Evolutionary conservation across 2,329 filamentous ascomycete species (phyloP).

Genomic region (Diaporthe nobilis): DNA sequence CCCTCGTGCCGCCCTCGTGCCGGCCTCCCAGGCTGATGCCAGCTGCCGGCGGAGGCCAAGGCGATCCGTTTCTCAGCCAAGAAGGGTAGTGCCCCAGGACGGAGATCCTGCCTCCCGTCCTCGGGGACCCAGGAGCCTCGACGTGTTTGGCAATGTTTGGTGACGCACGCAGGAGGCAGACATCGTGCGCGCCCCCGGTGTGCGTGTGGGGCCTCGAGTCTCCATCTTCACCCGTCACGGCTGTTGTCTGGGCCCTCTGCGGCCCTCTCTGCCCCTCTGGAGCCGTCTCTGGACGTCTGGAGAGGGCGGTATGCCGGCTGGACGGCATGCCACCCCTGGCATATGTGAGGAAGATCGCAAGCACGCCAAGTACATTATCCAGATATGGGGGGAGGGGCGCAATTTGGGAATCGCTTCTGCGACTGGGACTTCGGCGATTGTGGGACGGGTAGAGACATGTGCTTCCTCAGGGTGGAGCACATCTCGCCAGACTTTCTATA

Average conservation of each 20-base stretch:
- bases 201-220: slow-evolving; percentile 21
- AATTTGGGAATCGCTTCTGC: slow-evolving; percentile 30
- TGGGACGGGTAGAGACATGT: slow-evolving; percentile 28
- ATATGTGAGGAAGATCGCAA: slow-evolving; percentile 29
- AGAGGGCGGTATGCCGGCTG: slow-evolving; percentile 29
- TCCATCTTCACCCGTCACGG: slow-evolving; percentile 29
- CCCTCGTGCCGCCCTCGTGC: not conserved
- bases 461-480: slow-evolving; percentile 15
- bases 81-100: slow-evolving; percentile 12
- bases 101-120: slow-evolving; percentile 20
- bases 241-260: slow-evolving; percentile 26
- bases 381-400: slow-evolving; percentile 14
- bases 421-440: slow-evolving; percentile 11
- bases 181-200: slow-evolving; percentile 7
- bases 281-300: not conserved
- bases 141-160: slow-evolving; percentile 23
- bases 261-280: not conserved
- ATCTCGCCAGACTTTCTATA: slow-evolving; percentile 27
- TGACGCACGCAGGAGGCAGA: slow-evolving; percentile 21
- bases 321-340: slow-evolving; percentile 31
- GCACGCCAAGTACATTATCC: slow-evolving; percentile 27
- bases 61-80: slow-evolving; percentile 35
- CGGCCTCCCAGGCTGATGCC: slow-evolving; percentile 9
- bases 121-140: slow-evolving; percentile 4
- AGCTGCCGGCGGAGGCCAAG: slow-evolving; percentile 38